A percentile compares a stretch with the other conserved stretches of the same genome.
Conservation (phyloP, 768 basidiomycete genomes). For the Ramaria sp. region DNA sequence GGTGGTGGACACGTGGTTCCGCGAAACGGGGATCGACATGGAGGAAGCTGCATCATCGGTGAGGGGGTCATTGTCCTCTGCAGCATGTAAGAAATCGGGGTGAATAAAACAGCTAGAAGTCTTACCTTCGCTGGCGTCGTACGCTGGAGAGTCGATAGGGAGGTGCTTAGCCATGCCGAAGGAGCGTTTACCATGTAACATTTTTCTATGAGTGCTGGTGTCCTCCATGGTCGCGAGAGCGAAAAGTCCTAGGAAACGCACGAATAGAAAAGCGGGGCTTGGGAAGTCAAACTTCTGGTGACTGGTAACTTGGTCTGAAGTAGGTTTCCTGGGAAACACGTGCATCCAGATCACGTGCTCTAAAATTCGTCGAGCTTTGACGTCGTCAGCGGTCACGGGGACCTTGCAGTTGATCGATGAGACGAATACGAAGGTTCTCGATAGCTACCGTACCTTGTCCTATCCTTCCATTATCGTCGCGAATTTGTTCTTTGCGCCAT, state of each 20-base stretch:
- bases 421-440: neutral
- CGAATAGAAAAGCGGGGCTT: no score
- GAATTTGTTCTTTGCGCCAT: no score
- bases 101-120: neutral
- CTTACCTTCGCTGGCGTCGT: conserved; percentile 43
- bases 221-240: neutral
- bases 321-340: no score
- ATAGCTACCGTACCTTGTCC: neutral
- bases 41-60: conserved; percentile 57
- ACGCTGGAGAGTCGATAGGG: conserved; percentile 58
- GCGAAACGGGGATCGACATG: conserved; percentile 30
- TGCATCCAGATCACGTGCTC: neutral
- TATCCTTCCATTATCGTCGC: no score
- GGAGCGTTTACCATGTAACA: conserved; percentile 40
- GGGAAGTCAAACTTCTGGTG: no score
- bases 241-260: neutral
- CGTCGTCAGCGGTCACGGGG: neutral
- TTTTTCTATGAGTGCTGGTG: neutral
- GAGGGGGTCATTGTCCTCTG: conserved; percentile 77
- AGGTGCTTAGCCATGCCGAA: conserved; percentile 48
- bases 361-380: no score
- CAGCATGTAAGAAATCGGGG: conserved; percentile 17
- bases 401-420: neutral
- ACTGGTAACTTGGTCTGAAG: no score
- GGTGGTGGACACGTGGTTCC: conserved; percentile 13